Evolutionary conservation across 164 flowering plant genomes (phyloP).

Genomic region (Magnolia sinica): DNA sequence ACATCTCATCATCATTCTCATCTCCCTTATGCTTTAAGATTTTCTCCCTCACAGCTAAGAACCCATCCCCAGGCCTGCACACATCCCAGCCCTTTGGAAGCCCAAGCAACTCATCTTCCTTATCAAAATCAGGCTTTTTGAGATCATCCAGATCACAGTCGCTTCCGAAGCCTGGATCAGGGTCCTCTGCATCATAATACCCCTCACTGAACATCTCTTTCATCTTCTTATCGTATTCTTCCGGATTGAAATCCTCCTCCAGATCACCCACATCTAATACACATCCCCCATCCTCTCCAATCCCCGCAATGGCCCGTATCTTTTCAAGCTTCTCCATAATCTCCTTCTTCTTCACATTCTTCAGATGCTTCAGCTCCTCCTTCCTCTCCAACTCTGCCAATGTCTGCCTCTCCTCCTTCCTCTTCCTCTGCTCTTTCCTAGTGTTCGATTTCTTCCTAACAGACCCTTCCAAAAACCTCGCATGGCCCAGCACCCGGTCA

Average conservation of each 20-base stretch:
- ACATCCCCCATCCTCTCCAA: constrained; percentile 34
- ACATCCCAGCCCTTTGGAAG: constrained; percentile 76
- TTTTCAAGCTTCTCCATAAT: constrained; percentile 62
- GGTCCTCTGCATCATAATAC: constrained; percentile 76
- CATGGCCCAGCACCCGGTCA: constrained; percentile 67
- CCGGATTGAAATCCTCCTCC: constrained; percentile 86
- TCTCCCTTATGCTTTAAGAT: constrained; percentile 26
- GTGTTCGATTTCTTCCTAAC: constrained; percentile 77
- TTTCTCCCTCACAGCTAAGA: constrained; percentile 47
- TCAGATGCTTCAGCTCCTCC: constrained; percentile 89
- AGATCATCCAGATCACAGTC: constrained; percentile 53
- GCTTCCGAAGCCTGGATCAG: constrained; percentile 49
- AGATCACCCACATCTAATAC: constrained; percentile 47
- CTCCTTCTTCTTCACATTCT: constrained; percentile 90
- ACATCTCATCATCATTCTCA: constrained; percentile 17
- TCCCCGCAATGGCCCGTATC: constrained; percentile 63
- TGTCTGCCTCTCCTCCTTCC: constrained; percentile 70
- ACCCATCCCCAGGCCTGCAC: constrained; percentile 41
- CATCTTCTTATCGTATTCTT: constrained; percentile 81
- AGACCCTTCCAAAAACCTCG: constrained; percentile 63
- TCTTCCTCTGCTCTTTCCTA: constrained; percentile 65
- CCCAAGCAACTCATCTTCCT: constrained; percentile 87
- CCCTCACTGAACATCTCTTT: constrained; percentile 49
- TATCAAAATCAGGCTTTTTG: constrained; percentile 76
- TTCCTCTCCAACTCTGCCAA: constrained; percentile 63